phyloP scores from a whole-genome alignment of 1,284 basidiomycete species.

The Porphyrellus sp. region DNA sequence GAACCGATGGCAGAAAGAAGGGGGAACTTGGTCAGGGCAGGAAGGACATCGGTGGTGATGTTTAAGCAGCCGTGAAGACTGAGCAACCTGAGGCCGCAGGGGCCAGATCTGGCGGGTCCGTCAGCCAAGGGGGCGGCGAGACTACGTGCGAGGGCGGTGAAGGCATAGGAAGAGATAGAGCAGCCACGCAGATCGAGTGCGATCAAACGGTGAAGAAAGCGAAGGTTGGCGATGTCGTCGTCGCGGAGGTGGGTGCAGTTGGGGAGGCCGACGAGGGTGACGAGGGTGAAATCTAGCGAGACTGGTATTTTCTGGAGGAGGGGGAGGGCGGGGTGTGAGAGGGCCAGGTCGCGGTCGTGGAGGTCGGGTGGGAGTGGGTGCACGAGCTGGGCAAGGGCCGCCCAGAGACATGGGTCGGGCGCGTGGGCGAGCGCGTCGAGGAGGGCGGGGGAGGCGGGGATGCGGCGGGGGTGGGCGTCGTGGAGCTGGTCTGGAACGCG shows the following conservation, averaged over 20 bases:
- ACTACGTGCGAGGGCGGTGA: constrained; percentile 42
- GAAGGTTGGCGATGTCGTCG: constrained; percentile 47
- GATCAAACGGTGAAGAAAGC: constrained; percentile 47
- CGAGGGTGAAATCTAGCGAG: constrained; percentile 53
- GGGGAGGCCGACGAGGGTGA: constrained; percentile 59
- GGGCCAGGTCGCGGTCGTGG: constrained; percentile 44
- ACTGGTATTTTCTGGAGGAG: constrained; percentile 55
- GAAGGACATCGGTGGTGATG: constrained; percentile 35
- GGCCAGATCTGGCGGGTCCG: constrained; percentile 26
- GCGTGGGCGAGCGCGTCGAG: constrained; percentile 11
- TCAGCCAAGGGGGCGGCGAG: constrained; percentile 15
- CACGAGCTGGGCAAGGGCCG: constrained; percentile 56
- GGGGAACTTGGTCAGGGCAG: constrained; percentile 38
- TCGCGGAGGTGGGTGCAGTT: constrained; percentile 54
- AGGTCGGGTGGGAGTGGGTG: constrained; percentile 47
- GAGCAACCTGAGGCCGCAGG: constrained; percentile 44
- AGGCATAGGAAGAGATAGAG: constrained; percentile 47
- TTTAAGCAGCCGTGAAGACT: constrained; percentile 41
- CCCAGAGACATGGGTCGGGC: constrained; percentile 61
- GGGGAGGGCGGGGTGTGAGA: constrained; percentile 52
- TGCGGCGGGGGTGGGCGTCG: constrained; percentile 27
- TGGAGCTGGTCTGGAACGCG: constrained; percentile 40
- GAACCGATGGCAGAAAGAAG: constrained; percentile 45
- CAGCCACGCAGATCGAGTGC: constrained; percentile 63
- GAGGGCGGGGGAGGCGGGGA: constrained; percentile 37